Conservation (phyloP, 768 basidiomycete species). For the Cubamyces lactineus region DNA sequence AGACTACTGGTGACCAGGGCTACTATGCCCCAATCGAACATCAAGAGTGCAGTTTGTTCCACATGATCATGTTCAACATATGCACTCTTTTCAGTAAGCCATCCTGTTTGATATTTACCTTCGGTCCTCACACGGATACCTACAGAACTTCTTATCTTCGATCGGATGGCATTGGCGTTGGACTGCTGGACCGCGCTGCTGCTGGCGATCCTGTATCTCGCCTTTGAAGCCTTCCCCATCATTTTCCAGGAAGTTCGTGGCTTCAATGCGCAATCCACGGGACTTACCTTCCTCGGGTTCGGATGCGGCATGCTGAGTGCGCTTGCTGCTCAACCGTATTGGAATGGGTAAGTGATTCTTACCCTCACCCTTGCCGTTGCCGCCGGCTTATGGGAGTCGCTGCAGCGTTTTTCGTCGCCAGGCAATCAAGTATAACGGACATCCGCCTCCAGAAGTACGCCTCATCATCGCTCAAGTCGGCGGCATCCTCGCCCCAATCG, state of each 20-base stretch:
- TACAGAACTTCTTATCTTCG: slow-evolving; percentile 61
- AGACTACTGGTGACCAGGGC: slow-evolving; percentile 52
- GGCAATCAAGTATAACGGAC: slow-evolving; percentile 44
- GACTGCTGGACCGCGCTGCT: slow-evolving; percentile 61
- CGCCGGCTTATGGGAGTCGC: no score
- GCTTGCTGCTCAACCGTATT: slow-evolving; percentile 45
- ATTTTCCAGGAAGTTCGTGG: slow-evolving; percentile 51
- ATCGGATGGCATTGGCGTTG: slow-evolving; percentile 75
- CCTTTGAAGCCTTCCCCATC: slow-evolving; percentile 60
- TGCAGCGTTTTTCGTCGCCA: slow-evolving; percentile 38
- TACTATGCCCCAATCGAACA: slow-evolving; percentile 67
- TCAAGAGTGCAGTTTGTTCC: slow-evolving; percentile 45
- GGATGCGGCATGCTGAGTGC: slow-evolving; percentile 48
- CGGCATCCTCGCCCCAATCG: slow-evolving; percentile 59
- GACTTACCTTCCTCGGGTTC: slow-evolving; percentile 54
- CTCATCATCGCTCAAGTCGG: slow-evolving; percentile 71
- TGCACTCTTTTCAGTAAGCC: slow-evolving; percentile 75
- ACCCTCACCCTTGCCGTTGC: no score
- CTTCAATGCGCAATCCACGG: slow-evolving; percentile 56
- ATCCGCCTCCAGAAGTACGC: slow-evolving; percentile 65
- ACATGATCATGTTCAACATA: slow-evolving; percentile 59
- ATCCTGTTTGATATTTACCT: background rate
- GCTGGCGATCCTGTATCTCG: slow-evolving; percentile 51
- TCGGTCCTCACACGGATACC: background rate
- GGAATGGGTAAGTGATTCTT: slow-evolving; percentile 40